Evolutionary conservation across 2,329 filamentous ascomycete genomes (phyloP), one percentile per base, ranked within the genome.

Genomic region (Endothia cerciana): DNA sequence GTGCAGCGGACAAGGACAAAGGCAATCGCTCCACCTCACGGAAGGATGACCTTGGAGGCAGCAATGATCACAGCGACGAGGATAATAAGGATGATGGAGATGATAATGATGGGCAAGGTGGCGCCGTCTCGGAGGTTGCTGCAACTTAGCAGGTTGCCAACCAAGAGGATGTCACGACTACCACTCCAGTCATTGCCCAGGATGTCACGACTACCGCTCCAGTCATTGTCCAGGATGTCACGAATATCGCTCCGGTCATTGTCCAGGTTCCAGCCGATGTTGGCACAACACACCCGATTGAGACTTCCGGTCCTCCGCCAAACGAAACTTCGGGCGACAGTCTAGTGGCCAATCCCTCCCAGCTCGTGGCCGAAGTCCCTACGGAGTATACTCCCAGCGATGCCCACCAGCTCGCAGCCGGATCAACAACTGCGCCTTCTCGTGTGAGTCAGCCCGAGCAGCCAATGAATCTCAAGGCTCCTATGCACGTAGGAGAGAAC

Each of bases 41-140:
- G 13, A 51, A 51, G 47, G 47, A 15, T 28, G 13, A 51, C 47
- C 28, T 28, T 22, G 47, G 13, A 28, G 47, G 28, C 47, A 22
- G 10, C 13, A 30, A 30, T 15, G 17, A 51, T 13, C 47, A 51
- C 6, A 22, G 28, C 47, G 47, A 51, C 25, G 47, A 51, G 5
- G 22, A 51, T 11, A 13, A 11, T 22, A 28, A 51, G 47, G 47
- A 51, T 25, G 47, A 51, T 10, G 47, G 47, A 30, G 51, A 55
- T 36, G 51, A 55, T 28, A 55, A 55, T 3, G 51, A 36, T 36
- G 51, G 51, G 10, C 51, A 55, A n/a, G 51, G 30, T 55, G 51
- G 51, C 51, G 51, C 28, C 17, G 17, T 33, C 19, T 6, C 28
- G 17, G 8, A 36, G 28, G 51, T 33, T 55, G 51, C 17, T 36